Evolutionary conservation across 345 rosid genomes (phyloP).

Genomic region (Pugionium cornutum): DNA sequence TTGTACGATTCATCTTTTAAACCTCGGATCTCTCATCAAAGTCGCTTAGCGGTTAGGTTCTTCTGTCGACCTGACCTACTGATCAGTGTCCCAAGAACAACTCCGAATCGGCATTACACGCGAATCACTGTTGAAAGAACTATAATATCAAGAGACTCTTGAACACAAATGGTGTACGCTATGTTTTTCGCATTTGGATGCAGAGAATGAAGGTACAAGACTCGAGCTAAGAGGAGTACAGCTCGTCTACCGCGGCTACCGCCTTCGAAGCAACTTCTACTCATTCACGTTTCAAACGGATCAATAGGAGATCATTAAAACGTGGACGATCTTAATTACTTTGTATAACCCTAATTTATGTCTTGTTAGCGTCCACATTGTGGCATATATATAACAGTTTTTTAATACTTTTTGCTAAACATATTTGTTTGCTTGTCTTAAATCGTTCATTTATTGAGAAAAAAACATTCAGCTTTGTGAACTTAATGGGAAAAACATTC

Average conservation of each 20-base stretch:
- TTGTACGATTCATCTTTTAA: constrained; percentile 45
- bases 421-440: neutral
- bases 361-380: neutral
- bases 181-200: neutral
- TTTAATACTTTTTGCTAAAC: neutral
- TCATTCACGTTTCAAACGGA: neutral
- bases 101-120: constrained; percentile 88
- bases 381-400: neutral
- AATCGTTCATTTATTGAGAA: neutral
- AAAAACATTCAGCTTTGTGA: no score
- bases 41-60: constrained; percentile 58
- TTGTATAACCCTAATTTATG: neutral
- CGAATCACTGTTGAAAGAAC: constrained; percentile 88
- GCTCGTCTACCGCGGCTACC: neutral
- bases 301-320: neutral
- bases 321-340: neutral
- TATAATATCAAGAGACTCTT: no score
- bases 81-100: constrained; percentile 52
- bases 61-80: constrained; percentile 77
- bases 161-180: no score
- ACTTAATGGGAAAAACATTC: no score
- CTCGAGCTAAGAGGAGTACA: neutral
- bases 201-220: neutral
- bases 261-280: neutral
- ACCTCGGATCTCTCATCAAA: constrained; percentile 64